A percentile compares a stretch with the other conserved stretches of the same genome.
Evolutionary conservation across 176 grass and related monocot species (phyloP).

Genomic region (Bonia amplexicaulis): DNA sequence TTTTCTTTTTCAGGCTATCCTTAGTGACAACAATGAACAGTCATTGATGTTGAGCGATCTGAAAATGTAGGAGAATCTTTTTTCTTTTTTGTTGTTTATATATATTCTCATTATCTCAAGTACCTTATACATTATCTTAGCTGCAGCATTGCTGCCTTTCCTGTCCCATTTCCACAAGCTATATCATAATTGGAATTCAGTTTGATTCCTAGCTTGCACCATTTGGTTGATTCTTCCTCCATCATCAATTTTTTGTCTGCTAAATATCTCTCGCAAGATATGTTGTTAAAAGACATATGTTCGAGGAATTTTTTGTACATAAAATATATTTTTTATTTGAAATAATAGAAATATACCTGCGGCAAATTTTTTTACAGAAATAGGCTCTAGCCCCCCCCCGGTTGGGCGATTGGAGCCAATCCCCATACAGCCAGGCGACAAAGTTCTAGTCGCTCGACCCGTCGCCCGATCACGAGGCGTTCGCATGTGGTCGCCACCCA

Average conservation of each 20-base stretch:
- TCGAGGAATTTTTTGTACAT: too few species aligned
- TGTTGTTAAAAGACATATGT: not conserved
- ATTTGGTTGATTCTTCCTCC: not conserved
- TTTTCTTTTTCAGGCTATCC: not conserved
- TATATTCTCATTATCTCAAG: not conserved
- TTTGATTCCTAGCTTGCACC: not conserved
- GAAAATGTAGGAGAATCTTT: not conserved
- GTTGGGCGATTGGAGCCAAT: too few species aligned
- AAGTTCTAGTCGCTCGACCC: too few species aligned
- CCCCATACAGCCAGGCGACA: too few species aligned
- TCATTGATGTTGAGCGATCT: not conserved
- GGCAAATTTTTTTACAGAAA: too few species aligned
- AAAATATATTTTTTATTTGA: too few species aligned
- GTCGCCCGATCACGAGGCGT: too few species aligned
- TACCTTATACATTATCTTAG: not conserved
- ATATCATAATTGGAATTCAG: not conserved
- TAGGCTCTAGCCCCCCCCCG: too few species aligned
- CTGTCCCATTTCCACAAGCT: not conserved
- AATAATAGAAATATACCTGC: too few species aligned
- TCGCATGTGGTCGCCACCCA: too few species aligned
- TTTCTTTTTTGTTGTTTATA: not conserved
- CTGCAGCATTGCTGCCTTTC: not conserved
- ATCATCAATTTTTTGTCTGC: constrained; percentile 2
- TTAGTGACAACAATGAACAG: not conserved
- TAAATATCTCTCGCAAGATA: not conserved